Evolutionary conservation across 2,329 filamentous ascomycete genomes (phyloP).

Genomic region (Aspergillus niger): DNA sequence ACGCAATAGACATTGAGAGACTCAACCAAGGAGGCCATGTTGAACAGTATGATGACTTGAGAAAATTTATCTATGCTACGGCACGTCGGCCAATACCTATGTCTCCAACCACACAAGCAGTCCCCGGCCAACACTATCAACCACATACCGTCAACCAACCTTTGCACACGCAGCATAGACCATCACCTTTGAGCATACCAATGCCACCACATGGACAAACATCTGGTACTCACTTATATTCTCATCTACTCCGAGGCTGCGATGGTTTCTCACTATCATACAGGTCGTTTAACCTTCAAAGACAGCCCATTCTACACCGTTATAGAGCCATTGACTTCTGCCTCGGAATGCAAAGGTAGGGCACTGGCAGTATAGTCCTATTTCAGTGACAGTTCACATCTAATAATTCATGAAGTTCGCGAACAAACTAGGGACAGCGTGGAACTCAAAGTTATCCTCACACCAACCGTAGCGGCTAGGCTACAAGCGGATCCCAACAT

Average conservation of each 20-base stretch:
- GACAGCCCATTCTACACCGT: conserved; percentile 84
- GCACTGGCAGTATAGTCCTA: not conserved
- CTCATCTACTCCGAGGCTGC: not conserved
- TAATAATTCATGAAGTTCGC: conserved; percentile 48
- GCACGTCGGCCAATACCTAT: conserved; percentile 31
- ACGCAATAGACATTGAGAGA: conserved; percentile 30
- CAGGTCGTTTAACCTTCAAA: conserved; percentile 62
- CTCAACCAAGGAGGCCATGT: conserved; percentile 24
- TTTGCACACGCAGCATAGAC: conserved; percentile 30
- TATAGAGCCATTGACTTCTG: conserved; percentile 63
- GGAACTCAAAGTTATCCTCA: conserved; percentile 61
- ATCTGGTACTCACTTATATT: conserved; percentile 26
- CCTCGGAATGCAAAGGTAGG: conserved; percentile 72
- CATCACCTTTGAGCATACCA: conserved; percentile 30
- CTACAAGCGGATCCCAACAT: conserved; percentile 63
- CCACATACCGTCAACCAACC: conserved; percentile 26
- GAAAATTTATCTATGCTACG: conserved; percentile 34
- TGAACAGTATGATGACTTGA: conserved; percentile 36
- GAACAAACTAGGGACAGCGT: conserved; percentile 62
- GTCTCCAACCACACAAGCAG: conserved; percentile 28
- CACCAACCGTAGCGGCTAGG: conserved; percentile 55
- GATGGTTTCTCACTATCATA: conserved; percentile 35
- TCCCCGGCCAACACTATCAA: conserved; percentile 29
- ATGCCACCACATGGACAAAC: conserved; percentile 34
- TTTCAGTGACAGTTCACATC: conserved; percentile 26